phyloP scores from a whole-genome alignment of 306 rosid genomes.

The Amphicarpaea edgeworthii region DNA sequence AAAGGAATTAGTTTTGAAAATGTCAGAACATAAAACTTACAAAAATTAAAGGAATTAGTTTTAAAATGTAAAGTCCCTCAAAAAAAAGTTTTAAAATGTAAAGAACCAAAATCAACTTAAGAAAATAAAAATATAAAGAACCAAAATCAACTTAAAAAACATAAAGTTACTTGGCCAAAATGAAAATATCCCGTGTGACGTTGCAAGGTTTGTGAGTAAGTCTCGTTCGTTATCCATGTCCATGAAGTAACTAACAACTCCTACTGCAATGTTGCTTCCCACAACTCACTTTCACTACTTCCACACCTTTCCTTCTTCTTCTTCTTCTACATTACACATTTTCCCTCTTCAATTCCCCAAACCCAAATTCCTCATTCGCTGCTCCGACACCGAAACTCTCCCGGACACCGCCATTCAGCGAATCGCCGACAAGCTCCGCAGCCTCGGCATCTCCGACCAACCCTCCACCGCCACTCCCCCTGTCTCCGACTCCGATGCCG shows the following conservation, averaged over 20 bases:
- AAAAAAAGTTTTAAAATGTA: too few relatives aligned
- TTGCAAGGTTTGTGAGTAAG: neutral
- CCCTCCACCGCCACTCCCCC: neutral
- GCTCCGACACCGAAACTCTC: constrained; percentile 59
- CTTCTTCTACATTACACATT: constrained; percentile 48
- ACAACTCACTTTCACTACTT: constrained; percentile 48
- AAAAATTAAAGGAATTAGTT: too few relatives aligned
- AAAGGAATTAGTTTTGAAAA: neutral
- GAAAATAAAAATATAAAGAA: too few relatives aligned
- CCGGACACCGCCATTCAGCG: constrained; percentile 82
- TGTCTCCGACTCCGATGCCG: constrained; percentile 45
- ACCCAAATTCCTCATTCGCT: constrained; percentile 56
- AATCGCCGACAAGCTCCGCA: constrained; percentile 89
- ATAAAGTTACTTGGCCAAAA: too few relatives aligned
- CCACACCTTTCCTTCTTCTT: constrained; percentile 20
- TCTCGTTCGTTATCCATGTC: constrained; percentile 22
- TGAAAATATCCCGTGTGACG: too few relatives aligned
- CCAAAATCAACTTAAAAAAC: too few relatives aligned
- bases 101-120: too few relatives aligned
- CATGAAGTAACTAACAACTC: neutral
- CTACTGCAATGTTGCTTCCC: constrained; percentile 59
- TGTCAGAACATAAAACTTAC: too few relatives aligned
- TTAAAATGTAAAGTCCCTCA: too few relatives aligned
- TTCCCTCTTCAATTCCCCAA: constrained; percentile 55
- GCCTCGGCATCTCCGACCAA: constrained; percentile 77